A percentile compares a stretch with the other conserved stretches of the same genome.
phyloP scores from a whole-genome alignment of 495 filamentous ascomycete species.

The Tuber indicum region DNA sequence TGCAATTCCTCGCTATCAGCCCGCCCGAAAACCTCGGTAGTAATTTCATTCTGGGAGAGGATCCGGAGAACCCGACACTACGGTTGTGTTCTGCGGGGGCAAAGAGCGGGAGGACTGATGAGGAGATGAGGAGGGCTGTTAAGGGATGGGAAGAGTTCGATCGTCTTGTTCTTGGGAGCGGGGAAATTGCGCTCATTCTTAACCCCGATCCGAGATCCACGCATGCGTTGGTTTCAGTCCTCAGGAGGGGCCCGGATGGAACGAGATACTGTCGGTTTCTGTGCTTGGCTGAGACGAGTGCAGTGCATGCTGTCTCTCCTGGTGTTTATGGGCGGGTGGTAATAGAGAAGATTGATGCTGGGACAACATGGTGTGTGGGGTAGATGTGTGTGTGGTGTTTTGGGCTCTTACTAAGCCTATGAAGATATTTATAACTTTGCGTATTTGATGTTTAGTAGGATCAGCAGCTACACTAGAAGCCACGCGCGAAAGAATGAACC shows the following conservation, averaged over 20 bases:
- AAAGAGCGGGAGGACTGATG: neutral
- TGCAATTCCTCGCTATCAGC: neutral
- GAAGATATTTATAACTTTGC: neutral
- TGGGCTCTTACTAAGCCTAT: neutral
- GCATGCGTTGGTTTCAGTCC: neutral
- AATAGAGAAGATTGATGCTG: neutral
- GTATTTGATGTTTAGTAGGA: neutral
- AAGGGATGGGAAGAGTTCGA: constrained; percentile 4
- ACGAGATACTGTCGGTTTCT: neutral
- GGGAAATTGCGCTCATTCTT: constrained; percentile 7
- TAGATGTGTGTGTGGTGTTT: neutral
- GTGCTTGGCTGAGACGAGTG: neutral
- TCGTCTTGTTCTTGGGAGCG: neutral
- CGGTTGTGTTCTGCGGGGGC: neutral
- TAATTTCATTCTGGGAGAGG: constrained; percentile 3
- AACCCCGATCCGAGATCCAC: neutral
- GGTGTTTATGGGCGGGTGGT: neutral
- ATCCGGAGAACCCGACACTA: neutral
- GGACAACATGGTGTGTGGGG: neutral
- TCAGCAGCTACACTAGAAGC: neutral
- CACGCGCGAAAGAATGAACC: neutral
- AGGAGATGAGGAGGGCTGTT: neutral
- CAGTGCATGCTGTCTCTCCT: neutral
- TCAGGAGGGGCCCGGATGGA: neutral
- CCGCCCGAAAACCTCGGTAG: neutral